Evolutionary conservation across 1,139 yeast species (phyloP).

Genomic region (Sporopachydermia cereana): DNA sequence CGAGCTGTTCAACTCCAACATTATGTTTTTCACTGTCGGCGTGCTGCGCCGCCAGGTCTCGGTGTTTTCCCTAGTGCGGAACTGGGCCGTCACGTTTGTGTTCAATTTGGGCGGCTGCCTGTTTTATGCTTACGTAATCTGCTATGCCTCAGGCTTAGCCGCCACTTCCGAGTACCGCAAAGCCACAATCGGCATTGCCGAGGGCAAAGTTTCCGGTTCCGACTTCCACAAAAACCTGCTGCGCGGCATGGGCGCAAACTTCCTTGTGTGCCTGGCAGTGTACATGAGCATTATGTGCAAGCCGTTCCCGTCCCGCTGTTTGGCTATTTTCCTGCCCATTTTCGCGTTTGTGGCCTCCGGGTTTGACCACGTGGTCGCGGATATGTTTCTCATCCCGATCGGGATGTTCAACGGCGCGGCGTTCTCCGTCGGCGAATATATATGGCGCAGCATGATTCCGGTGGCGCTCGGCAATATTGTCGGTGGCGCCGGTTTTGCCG

Average conservation of each 20-base stretch:
- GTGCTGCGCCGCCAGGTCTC: slow-evolving; percentile 58
- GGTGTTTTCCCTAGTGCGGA: slow-evolving; percentile 44
- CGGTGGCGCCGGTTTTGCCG: slow-evolving; percentile 56
- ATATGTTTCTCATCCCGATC: slow-evolving; percentile 51
- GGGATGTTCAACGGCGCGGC: slow-evolving; percentile 55
- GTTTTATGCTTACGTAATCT: slow-evolving; percentile 52
- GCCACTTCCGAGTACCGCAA: slow-evolving; percentile 26
- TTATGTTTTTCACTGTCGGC: slow-evolving; percentile 58
- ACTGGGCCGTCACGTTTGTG: slow-evolving; percentile 61
- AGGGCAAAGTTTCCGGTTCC: slow-evolving; percentile 33
- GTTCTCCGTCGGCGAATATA: slow-evolving; percentile 42
- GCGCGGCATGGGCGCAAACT: slow-evolving; percentile 61
- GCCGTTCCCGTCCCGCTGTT: slow-evolving; percentile 59
- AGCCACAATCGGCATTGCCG: slow-evolving; percentile 39
- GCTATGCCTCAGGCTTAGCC: slow-evolving; percentile 42
- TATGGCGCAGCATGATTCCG: slow-evolving; percentile 61
- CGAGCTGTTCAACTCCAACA: slow-evolving; percentile 62
- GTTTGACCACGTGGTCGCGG: slow-evolving; percentile 67
- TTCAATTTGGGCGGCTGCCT: slow-evolving; percentile 52
- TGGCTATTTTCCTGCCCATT: slow-evolving; percentile 52
- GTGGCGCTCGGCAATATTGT: slow-evolving; percentile 59
- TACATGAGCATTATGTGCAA: slow-evolving; percentile 64
- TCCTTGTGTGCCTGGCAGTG: slow-evolving; percentile 58
- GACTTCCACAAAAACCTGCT: slow-evolving; percentile 47
- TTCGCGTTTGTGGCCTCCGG: slow-evolving; percentile 64